Base-by-base conservation (phyloP, 306 rosid species). In the Quercus parvula region DNA sequence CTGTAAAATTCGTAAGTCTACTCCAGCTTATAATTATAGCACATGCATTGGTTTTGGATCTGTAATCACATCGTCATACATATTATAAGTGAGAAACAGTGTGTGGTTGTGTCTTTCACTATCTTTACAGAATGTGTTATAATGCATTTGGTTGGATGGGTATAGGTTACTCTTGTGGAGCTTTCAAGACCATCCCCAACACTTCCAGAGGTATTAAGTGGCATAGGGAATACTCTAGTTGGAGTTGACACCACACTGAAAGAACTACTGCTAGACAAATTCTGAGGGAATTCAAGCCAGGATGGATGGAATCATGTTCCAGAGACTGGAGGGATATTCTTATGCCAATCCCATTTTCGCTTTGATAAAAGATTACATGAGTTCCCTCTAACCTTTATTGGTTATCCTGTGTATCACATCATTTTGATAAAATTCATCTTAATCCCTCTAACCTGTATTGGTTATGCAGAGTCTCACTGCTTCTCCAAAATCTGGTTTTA, bases 241-340 rank as follows among this genome's bases (percentile, higher is more conserved):
- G 97, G 94, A 73, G 97, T 87, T 12, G 97, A 94, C 73, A 75
- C 49, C 76, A 90, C 97, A 6, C 5, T 92, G 67, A 94, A 87
- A 77, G 90, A 83, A 28, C 71, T 92, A 56, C 15, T 87, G 56
- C 88, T 85, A 67, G 92, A 79, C 92, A 20, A 79, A 89, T 75
- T 84, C 91, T 1, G 90, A 85, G 8, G 97, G 92, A 61, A 95
- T 94, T 82, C 98, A 94, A 83, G 97, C 97, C 52, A 87, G 97
- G 62, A 90, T 92, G 92, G 98, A 94, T 4, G 98, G 98, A 64
- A 91, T 94, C 83, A 71, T 94, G 90, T 90, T 92, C 81, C 88
- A 88, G 84, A 88, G 87, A 72, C 77, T 92, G 81, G 98, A 94
- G 79, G 98, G 89, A 81, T 62, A 86, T 86, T 82, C 92, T 71